phyloP scores from a whole-genome alignment of 1,139 yeast species.

The Yamadazyma blattariae region DNA sequence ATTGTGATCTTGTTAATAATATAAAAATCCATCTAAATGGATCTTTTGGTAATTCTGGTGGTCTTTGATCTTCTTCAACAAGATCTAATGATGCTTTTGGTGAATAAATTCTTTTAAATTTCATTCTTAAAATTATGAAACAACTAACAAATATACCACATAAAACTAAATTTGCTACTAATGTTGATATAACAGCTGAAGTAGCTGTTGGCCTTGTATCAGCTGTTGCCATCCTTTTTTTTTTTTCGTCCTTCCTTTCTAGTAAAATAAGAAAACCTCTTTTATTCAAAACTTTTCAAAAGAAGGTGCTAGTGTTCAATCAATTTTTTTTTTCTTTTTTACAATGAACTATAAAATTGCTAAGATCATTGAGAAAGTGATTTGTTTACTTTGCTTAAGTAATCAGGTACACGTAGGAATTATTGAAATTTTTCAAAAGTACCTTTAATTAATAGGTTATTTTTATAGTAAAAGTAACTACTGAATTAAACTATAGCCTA shows the following conservation, averaged over 20 bases:
- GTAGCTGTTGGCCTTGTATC: constrained; percentile 49
- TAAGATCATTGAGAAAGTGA: background rate
- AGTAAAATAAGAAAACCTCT: too few relatives aligned
- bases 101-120: constrained; percentile 60
- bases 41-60: constrained; percentile 62
- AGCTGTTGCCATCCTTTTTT: constrained; percentile 7
- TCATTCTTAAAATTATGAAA: constrained; percentile 54
- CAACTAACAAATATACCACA: constrained; percentile 52
- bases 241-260: too few relatives aligned
- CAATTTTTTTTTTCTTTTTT: too few relatives aligned
- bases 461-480: too few relatives aligned
- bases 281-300: too few relatives aligned
- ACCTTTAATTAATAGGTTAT: too few relatives aligned
- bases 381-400: too few relatives aligned
- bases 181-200: constrained; percentile 60
- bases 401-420: too few relatives aligned
- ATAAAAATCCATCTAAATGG: constrained; percentile 62
- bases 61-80: constrained; percentile 58
- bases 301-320: too few relatives aligned
- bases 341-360: background rate
- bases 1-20: constrained; percentile 57
- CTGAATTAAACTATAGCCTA: too few relatives aligned
- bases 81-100: constrained; percentile 61
- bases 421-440: too few relatives aligned
- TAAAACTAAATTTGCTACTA: constrained; percentile 53